These are phyloP conservation scores for Chlorella sp. DNA, from an alignment of 139 green algal genomes.

Conservation along the genomic window DNA sequence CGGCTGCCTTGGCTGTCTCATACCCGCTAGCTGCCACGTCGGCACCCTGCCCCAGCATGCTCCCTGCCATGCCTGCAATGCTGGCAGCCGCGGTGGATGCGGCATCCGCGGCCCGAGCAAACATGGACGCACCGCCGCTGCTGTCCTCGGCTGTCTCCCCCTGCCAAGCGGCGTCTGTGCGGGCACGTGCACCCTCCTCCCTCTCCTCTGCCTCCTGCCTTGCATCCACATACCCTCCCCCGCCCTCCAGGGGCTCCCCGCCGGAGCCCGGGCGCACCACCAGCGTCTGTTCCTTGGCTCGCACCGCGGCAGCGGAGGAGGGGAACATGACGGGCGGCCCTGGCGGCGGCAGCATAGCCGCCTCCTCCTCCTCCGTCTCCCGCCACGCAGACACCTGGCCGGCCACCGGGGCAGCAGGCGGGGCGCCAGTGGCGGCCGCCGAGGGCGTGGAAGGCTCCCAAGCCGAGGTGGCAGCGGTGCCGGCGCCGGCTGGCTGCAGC, in stretches of 20 bases:
- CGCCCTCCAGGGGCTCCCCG: background rate
- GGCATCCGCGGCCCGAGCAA: background rate
- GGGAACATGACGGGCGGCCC: slow-evolving; percentile 16
- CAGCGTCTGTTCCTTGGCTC: background rate
- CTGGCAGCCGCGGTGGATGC: background rate
- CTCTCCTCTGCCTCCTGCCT: background rate
- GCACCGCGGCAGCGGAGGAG: slow-evolving; percentile 1
- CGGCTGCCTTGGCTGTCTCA: background rate
- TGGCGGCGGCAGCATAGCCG: background rate
- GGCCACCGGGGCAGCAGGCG: background rate
- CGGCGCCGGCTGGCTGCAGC: background rate
- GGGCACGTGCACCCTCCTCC: background rate
- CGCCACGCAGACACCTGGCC: background rate
- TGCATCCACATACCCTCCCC: background rate
- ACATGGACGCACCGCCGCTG: background rate
- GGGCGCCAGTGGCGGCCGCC: background rate
- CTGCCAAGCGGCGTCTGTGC: background rate
- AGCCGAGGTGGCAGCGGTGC: background rate
- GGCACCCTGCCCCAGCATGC: background rate
- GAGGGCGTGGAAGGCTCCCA: background rate
- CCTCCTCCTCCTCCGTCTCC: background rate
- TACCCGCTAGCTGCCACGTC: background rate
- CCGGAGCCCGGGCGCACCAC: background rate
- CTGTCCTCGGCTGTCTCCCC: background rate
- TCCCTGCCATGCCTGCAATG: background rate